A percentile compares a stretch with the other conserved stretches of the same genome.
Conservation (phyloP, 495 filamentous ascomycete species). For the Xylaria intraflava region DNA sequence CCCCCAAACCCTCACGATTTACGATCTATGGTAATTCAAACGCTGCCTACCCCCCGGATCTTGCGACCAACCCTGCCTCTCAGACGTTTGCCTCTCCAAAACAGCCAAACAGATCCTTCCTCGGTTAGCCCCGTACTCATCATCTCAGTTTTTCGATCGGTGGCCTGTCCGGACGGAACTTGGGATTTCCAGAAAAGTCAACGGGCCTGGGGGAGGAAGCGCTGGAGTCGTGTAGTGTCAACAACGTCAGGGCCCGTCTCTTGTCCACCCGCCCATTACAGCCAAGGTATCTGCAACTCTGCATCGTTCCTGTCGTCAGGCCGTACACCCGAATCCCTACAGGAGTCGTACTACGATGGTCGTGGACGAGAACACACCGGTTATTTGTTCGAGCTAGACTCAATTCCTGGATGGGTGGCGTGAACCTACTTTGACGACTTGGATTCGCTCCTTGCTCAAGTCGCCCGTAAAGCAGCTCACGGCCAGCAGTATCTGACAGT, state of each 20-base stretch:
- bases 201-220: background rate
- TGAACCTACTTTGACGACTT: constrained; percentile 21
- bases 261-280: constrained; percentile 1
- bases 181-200: background rate
- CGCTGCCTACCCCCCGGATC: background rate
- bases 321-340: constrained; percentile 21
- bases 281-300: background rate
- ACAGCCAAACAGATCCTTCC: background rate
- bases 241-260: background rate
- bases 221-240: background rate
- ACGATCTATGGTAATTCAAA: constrained; percentile 1
- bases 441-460: constrained; percentile 24
- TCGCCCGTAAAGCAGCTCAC: constrained; percentile 8
- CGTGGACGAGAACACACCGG: constrained; percentile 18
- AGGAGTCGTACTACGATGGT: constrained; percentile 28
- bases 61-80: too few species aligned
- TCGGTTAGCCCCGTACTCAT: background rate
- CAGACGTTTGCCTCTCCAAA: background rate
- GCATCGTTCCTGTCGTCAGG: background rate
- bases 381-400: constrained; percentile 27
- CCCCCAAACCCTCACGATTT: constrained; percentile 1
- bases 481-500: constrained; percentile 10
- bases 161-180: background rate
- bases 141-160: background rate
- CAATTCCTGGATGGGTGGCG: constrained; percentile 22